Conservation (phyloP, 345 rosid species). For the Alliaria petiolata region DNA sequence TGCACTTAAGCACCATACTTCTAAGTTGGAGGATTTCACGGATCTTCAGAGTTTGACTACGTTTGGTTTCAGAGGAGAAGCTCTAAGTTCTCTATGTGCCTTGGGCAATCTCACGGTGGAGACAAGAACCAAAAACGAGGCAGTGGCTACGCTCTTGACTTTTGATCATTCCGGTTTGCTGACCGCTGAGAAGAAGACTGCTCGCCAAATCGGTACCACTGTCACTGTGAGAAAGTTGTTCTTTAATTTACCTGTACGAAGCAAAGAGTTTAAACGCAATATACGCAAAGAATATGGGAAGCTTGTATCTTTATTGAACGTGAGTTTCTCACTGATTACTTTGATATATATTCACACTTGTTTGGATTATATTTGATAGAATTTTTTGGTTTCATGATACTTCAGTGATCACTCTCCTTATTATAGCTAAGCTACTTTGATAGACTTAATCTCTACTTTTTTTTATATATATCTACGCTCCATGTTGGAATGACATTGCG, state of each 20-base stretch:
- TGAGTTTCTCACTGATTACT: conserved; percentile 35
- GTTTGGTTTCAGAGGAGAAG: conserved; percentile 97
- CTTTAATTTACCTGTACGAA: conserved; percentile 85
- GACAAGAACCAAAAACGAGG: conserved; percentile 67
- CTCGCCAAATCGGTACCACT: conserved; percentile 89
- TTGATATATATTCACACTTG: neutral
- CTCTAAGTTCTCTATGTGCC: conserved; percentile 85
- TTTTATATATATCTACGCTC: conserved; percentile 30
- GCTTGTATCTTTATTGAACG: conserved; percentile 77
- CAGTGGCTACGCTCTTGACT: conserved; percentile 74
- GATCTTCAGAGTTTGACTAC: conserved; percentile 81
- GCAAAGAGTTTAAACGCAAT: conserved; percentile 90
- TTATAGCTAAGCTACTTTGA: neutral
- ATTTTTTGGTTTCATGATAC: neutral
- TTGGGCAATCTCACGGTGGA: conserved; percentile 80
- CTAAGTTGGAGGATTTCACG: conserved; percentile 73
- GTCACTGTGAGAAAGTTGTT: conserved; percentile 82
- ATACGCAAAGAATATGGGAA: conserved; percentile 93
- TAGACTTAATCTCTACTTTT: too few species aligned
- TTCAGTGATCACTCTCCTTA: neutral
- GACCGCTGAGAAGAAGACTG: conserved; percentile 61
- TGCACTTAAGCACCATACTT: conserved; percentile 88
- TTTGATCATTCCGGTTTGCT: conserved; percentile 81
- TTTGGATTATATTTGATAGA: neutral
- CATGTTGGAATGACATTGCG: neutral